A percentile compares a stretch with the other conserved stretches of the same genome.
phyloP scores from a whole-genome alignment of 2,329 filamentous ascomycete species.

The Penicillium sp. region DNA sequence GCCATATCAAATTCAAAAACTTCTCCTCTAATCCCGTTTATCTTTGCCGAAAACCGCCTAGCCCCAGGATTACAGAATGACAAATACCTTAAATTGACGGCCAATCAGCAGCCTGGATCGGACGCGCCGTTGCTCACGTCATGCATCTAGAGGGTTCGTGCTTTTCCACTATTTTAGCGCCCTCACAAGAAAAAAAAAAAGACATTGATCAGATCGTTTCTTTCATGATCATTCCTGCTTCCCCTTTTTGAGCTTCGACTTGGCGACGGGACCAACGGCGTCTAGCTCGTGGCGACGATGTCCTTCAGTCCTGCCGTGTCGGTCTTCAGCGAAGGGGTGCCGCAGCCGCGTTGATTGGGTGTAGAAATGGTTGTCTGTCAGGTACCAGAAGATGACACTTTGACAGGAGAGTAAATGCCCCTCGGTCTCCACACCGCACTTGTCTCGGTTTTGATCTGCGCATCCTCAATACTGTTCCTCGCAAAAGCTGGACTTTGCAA shows the following conservation, averaged over 20 bases:
- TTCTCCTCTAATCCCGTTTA: slow-evolving; percentile 15
- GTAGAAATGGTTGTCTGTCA: background rate
- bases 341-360: slow-evolving; percentile 4
- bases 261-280: slow-evolving; percentile 19
- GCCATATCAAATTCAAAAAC: background rate
- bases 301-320: background rate
- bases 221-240: background rate
- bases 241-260: slow-evolving; percentile 10
- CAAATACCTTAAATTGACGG: slow-evolving; percentile 31
- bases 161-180: slow-evolving; percentile 21
- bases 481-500: no score
- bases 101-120: slow-evolving; percentile 21
- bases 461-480: no score
- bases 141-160: slow-evolving; percentile 27
- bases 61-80: slow-evolving; percentile 24
- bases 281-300: slow-evolving; percentile 12
- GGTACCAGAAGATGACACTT: slow-evolving; percentile 13
- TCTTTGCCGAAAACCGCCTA: slow-evolving; percentile 24
- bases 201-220: slow-evolving; percentile 8
- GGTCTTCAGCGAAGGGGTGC: background rate
- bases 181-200: slow-evolving; percentile 11
- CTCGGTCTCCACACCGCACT: no score
- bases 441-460: no score
- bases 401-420: background rate
- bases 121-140: slow-evolving; percentile 25